Percentiles rank a stretch among this genome's conserved stretches.
Conservation (phyloP, 1,284 basidiomycete genomes). For the Boletus sp. region DNA sequence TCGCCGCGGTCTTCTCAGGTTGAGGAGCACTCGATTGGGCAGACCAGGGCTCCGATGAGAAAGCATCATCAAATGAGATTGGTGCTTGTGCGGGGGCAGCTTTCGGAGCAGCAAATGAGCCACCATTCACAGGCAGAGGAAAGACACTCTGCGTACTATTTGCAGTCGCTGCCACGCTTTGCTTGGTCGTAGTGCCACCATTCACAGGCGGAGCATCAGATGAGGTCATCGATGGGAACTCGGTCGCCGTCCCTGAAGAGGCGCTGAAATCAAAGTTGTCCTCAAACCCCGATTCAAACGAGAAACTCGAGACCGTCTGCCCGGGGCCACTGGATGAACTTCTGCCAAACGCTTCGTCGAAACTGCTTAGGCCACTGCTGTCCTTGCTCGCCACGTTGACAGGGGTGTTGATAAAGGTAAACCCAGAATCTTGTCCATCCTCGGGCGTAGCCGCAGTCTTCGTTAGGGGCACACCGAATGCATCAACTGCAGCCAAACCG, state of each 20-base stretch:
- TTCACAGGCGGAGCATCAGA: slow-evolving; percentile 15
- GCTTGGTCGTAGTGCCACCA: slow-evolving; percentile 15
- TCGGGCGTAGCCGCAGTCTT: slow-evolving; percentile 18
- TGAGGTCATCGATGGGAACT: slow-evolving; percentile 26
- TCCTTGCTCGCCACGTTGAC: slow-evolving; percentile 14
- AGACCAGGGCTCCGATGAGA: slow-evolving; percentile 32
- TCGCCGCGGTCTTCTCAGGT: slow-evolving; percentile 19
- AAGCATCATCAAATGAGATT: slow-evolving; percentile 52
- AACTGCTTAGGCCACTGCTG: slow-evolving; percentile 56
- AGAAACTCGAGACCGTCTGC: slow-evolving; percentile 43
- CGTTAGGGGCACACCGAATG: slow-evolving; percentile 31
- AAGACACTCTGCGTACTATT: slow-evolving; percentile 22
- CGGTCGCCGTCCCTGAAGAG: slow-evolving; percentile 37
- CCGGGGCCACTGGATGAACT: slow-evolving; percentile 39
- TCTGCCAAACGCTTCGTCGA: slow-evolving; percentile 69
- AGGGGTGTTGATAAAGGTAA: slow-evolving; percentile 21
- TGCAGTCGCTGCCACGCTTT: slow-evolving; percentile 15
- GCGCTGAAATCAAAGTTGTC: slow-evolving; percentile 82
- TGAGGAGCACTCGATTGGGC: slow-evolving; percentile 12
- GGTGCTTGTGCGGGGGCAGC: slow-evolving; percentile 19
- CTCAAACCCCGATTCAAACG: slow-evolving; percentile 75
- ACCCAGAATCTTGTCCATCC: slow-evolving; percentile 21
- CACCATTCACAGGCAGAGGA: slow-evolving; percentile 13
- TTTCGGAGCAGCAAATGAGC: slow-evolving; percentile 1
- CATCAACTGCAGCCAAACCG: slow-evolving; percentile 21